Percentiles rank a stretch among this genome's conserved stretches.
Conservation (phyloP, 1,284 basidiomycete species). For the Pseudozyma tsukubaensis region DNA sequence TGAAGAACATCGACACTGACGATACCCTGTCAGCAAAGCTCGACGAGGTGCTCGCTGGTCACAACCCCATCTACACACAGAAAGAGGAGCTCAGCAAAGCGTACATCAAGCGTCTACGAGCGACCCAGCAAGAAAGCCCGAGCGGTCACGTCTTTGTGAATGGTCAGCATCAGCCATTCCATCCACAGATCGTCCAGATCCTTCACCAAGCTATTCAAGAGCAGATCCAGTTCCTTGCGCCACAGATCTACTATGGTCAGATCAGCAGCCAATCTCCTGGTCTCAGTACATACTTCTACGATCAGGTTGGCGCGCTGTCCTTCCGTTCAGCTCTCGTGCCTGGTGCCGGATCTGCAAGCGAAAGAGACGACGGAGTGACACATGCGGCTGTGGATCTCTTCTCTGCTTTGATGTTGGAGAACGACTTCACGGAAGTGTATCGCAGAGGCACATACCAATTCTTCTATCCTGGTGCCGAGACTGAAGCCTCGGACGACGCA, state of each 20-base stretch:
- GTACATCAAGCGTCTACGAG: conserved; percentile 50
- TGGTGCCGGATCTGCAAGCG: conserved; percentile 37
- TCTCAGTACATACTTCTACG: conserved; percentile 85
- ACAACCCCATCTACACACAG: conserved; percentile 5
- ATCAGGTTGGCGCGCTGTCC: conserved; percentile 78
- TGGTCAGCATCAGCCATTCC: conserved; percentile 80
- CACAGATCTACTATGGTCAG: conserved; percentile 76
- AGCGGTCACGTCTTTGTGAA: conserved; percentile 81
- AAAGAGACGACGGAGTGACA: conserved; percentile 70
- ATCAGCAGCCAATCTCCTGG: conserved; percentile 74
- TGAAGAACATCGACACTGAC: conserved; percentile 20
- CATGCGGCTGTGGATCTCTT: conserved; percentile 61
- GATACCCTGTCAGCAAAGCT: conserved; percentile 13
- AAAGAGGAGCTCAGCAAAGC: conserved; percentile 22
- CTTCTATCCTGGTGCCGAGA: conserved; percentile 73
- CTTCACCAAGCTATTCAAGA: conserved; percentile 49
- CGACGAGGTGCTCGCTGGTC: conserved; percentile 18
- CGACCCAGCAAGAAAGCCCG: conserved; percentile 23
- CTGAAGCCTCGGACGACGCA: conserved; percentile 69
- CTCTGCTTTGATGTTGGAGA: conserved; percentile 27
- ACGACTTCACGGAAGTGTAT: neutral
- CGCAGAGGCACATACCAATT: conserved; percentile 70
- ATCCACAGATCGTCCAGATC: conserved; percentile 73
- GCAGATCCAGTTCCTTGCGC: conserved; percentile 49
- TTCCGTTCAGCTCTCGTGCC: conserved; percentile 79